Evolutionary conservation across 768 basidiomycete genomes (phyloP), one percentile per base, ranked within the genome.

Genomic region (Hypholoma sublateritium): DNA sequence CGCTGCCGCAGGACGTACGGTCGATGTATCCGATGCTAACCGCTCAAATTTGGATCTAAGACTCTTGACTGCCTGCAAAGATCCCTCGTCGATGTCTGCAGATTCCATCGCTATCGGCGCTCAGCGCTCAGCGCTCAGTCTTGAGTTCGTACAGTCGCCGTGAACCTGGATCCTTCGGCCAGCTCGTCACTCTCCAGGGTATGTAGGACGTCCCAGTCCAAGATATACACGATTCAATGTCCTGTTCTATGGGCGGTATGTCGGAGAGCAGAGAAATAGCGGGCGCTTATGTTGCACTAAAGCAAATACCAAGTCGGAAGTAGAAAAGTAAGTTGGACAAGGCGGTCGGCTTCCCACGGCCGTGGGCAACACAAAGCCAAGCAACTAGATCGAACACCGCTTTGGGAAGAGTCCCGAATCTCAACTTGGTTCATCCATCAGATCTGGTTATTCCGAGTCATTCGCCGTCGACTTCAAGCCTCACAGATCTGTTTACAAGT

Each of bases 21-120:
- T 57, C 19, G 24, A 49, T 12, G 76, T 70, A 9, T 75, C 73
- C 45, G 75, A 73, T 3, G 88, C 85, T 22, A 89, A 72, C 62
- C 84, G 80, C 67, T 92, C 89, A 65, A 91, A 92, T 64, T 75
- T 82, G 28, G 86, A 88, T 44, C 82, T 81, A 16, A 92, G 75
- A 58, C 79, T 88, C 69, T 80, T 86, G 52, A 91, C 88, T 2
- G 88, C 84, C 37, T 82, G 82, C 16, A 79, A 74, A 36, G 85
- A 77, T 3, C 72, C 75, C 17, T 80, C 78, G 68, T 88, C 83
- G 59, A 86, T 75, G 59, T 78, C 71, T 44, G 62, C 56, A n/a
- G 60, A 52, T 28, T 59, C 58, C 63, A 63, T 64, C 37, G 9
- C 43, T 25, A 25, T 9, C 42, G 51, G 25, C 13, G 9, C 21